Base-by-base conservation (phyloP, 371 early-diverging fungal species). In the Mucor sp. region DNA sequence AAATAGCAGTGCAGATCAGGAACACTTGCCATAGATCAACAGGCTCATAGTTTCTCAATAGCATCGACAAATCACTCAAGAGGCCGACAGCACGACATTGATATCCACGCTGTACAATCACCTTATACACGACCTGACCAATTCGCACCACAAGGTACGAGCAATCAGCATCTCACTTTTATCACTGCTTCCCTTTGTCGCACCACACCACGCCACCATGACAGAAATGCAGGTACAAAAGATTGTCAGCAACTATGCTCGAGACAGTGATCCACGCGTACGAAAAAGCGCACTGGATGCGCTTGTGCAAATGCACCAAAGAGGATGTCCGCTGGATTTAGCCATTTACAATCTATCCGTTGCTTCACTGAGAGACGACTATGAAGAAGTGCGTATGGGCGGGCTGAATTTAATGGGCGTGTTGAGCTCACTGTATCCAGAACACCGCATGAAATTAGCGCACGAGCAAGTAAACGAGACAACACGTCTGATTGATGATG, bases 401-500 rank as follows among this genome's bases (percentile, higher is more conserved):
- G 90, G 89, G 1, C 75, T 89, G 4, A 85, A 89, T 67, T 70
- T 91, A 12, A 81, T 91, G 66, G 87, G 82, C 32, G 74, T 80
- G 1, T 58, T 88, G 58, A 82, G 85, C 60, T 72, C 78, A 11
- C 65, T 85, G 7, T 86, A 86, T 63, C 84, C 86, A 0, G 77
- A 85, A 8, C 80, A 82, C 59, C 74, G 69, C 15, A 76, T 84
- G 60, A 76, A 78, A 60, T 66, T 80, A n/a, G 83, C 78, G 6
- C 72, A 77, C 27, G 75, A 80, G 33, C 71, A 76, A 17, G 64
- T 79, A 19, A 50, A 77, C 9, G 87, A 89, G 50, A 82, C 83
- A 12, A 82, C 87, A 12, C 77, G 91, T n/a, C 66, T 92, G 15
- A 86, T 88, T 5, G 91, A 93, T 68, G 92, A 91, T 68, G 90